These are phyloP conservation scores for Boeremia exigua DNA, from an alignment of 2,329 filamentous ascomycete species.

Conservation along the genomic window DNA sequence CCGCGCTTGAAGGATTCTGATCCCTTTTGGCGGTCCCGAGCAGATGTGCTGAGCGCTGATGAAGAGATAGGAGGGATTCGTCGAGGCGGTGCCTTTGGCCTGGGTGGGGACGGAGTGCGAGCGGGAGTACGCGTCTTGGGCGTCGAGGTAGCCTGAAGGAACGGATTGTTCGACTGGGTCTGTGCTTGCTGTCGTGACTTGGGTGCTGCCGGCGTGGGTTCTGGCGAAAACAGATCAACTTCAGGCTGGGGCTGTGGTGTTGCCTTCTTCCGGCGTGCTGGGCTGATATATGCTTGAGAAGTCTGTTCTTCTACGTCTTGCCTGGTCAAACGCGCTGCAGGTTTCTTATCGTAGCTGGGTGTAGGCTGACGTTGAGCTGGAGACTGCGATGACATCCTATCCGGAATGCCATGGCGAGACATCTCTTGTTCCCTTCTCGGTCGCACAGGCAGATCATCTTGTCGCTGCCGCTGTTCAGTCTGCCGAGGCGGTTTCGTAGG, in stretches of 20 bases:
- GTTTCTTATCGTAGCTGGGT: slow-evolving; percentile 42
- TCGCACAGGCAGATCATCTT: slow-evolving; percentile 30
- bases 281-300: slow-evolving; percentile 84
- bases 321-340: slow-evolving; percentile 70
- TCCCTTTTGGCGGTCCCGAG: slow-evolving; percentile 78
- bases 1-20: slow-evolving; percentile 92
- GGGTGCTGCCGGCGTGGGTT: slow-evolving; percentile 33
- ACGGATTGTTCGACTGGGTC: slow-evolving; percentile 48
- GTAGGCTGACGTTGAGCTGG: slow-evolving; percentile 45
- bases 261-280: slow-evolving; percentile 77
- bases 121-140: slow-evolving; percentile 43
- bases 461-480: slow-evolving; percentile 30
- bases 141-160: slow-evolving; percentile 38
- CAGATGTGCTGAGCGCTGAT: slow-evolving; percentile 74
- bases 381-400: slow-evolving; percentile 49
- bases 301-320: slow-evolving; percentile 80
- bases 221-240: slow-evolving; percentile 66
- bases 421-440: slow-evolving; percentile 34
- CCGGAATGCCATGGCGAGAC: slow-evolving; percentile 37
- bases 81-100: slow-evolving; percentile 60
- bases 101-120: slow-evolving; percentile 50
- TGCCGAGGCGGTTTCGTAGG: slow-evolving; percentile 52
- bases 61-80: slow-evolving; percentile 72
- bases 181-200: slow-evolving; percentile 42
- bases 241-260: slow-evolving; percentile 53